Conservation (phyloP, 192 early-diverging fungal species). For the Funneliformis geosporum region DNA sequence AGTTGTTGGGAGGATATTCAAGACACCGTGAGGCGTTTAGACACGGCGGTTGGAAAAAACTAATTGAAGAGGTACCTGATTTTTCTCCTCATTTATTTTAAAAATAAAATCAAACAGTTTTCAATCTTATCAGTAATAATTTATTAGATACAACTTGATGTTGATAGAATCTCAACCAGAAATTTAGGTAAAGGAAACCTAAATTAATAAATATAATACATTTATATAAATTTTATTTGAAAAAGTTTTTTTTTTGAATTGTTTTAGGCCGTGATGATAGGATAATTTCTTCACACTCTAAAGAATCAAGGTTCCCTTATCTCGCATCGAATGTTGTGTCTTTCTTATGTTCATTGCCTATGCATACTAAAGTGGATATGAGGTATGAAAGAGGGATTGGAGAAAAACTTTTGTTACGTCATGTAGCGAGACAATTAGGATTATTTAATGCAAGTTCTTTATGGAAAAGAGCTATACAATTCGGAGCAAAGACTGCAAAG, state of each 20-base stretch:
- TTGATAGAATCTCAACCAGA: constrained; percentile 79
- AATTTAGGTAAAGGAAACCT: constrained; percentile 63
- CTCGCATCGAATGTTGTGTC: constrained; percentile 70
- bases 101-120: background rate
- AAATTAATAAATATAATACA: background rate
- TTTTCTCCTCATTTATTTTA: background rate
- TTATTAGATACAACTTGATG: constrained; percentile 74
- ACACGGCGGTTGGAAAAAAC: constrained; percentile 59
- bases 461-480: constrained; percentile 96
- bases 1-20: constrained; percentile 91
- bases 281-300: constrained; percentile 81
- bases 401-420: constrained; percentile 86
- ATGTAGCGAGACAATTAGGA: constrained; percentile 71
- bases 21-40: constrained; percentile 78
- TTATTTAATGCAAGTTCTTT: constrained; percentile 62
- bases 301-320: constrained; percentile 89
- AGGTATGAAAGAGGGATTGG: constrained; percentile 80
- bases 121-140: background rate
- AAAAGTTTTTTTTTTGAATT: background rate
- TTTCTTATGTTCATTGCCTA: constrained; percentile 65
- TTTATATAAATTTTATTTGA: background rate
- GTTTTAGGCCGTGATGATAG: constrained; percentile 84
- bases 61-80: constrained; percentile 61
- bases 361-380: constrained; percentile 81
- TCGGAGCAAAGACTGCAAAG: constrained; percentile 95